A percentile compares a stretch with the other conserved stretches of the same genome.
Evolutionary conservation across 345 rosid genomes (phyloP).

Genomic region (Salix caprea): DNA sequence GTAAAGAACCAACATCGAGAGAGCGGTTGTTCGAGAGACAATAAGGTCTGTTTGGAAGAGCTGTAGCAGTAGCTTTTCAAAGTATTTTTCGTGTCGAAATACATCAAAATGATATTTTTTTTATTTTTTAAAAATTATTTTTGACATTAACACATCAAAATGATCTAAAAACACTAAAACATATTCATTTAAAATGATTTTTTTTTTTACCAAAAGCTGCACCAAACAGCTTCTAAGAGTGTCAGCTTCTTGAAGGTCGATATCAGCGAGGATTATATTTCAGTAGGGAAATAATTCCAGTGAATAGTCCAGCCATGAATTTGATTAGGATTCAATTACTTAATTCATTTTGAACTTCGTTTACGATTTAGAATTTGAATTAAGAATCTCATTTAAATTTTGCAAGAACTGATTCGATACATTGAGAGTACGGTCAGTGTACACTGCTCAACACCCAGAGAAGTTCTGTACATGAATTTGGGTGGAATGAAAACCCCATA

Average conservation of each 20-base stretch:
- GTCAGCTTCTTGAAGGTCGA: background rate
- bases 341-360: no score
- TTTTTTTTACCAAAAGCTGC: no score
- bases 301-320: background rate
- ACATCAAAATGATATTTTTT: no score
- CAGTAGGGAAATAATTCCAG: no score
- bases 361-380: no score
- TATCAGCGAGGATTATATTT: background rate
- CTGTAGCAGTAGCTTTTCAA: no score
- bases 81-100: no score
- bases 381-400: background rate
- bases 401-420: background rate
- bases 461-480: background rate
- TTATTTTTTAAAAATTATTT: no score
- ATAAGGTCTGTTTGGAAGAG: background rate
- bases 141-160: no score
- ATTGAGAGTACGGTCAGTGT: background rate
- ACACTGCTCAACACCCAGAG: background rate
- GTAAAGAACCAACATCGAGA: background rate
- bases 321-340: no score
- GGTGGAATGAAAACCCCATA: background rate
- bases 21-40: background rate
- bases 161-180: no score
- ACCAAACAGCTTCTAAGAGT: background rate
- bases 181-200: no score